These are phyloP conservation scores for Phytophthora cactorum DNA, from an alignment of 352 stramenopile genomes.

Conservation along the genomic window DNA sequence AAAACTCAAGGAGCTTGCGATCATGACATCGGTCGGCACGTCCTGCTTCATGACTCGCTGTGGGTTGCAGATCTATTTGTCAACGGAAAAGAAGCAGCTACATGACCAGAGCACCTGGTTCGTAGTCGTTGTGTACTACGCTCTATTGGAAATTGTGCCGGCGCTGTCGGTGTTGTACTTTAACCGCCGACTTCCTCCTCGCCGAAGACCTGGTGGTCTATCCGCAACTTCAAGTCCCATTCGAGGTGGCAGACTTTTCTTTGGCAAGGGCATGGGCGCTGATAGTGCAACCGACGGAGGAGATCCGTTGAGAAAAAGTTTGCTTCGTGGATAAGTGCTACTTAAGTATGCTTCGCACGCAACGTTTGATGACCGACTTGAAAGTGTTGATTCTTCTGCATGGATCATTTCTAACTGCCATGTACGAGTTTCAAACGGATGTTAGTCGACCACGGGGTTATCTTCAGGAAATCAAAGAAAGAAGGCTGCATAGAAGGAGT, in stretches of 20 bases:
- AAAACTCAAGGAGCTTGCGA: slow-evolving; percentile 83
- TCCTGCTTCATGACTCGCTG: slow-evolving; percentile 85
- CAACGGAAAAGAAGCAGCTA: slow-evolving; percentile 74
- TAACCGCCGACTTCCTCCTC: slow-evolving; percentile 75
- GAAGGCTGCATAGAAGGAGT: too few species aligned
- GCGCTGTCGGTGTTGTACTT: slow-evolving; percentile 84
- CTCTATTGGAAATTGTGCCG: slow-evolving; percentile 79
- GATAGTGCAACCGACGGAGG: slow-evolving; percentile 25
- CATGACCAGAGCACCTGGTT: slow-evolving; percentile 82
- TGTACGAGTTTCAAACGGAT: too few species aligned
- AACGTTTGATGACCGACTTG: not conserved
- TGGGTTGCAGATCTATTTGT: slow-evolving; percentile 70
- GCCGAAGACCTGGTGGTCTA: slow-evolving; percentile 34
- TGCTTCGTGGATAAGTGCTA: slow-evolving; percentile 45
- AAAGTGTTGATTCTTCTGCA: too few species aligned
- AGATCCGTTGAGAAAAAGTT: slow-evolving; percentile 52
- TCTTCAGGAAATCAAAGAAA: too few species aligned
- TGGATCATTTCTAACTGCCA: too few species aligned
- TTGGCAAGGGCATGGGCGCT: slow-evolving; percentile 46
- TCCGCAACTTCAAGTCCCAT: slow-evolving; percentile 51
- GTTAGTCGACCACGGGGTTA: too few species aligned
- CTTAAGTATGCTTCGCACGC: not conserved
- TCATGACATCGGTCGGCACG: slow-evolving; percentile 85
- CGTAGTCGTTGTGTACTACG: slow-evolving; percentile 84
- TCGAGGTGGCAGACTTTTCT: slow-evolving; percentile 51